A percentile compares a stretch with the other conserved stretches of the same genome.
These are phyloP conservation scores for Kodamaea nitidulidarum DNA, from an alignment of 805 yeast genomes.

Conservation along the genomic window DNA sequence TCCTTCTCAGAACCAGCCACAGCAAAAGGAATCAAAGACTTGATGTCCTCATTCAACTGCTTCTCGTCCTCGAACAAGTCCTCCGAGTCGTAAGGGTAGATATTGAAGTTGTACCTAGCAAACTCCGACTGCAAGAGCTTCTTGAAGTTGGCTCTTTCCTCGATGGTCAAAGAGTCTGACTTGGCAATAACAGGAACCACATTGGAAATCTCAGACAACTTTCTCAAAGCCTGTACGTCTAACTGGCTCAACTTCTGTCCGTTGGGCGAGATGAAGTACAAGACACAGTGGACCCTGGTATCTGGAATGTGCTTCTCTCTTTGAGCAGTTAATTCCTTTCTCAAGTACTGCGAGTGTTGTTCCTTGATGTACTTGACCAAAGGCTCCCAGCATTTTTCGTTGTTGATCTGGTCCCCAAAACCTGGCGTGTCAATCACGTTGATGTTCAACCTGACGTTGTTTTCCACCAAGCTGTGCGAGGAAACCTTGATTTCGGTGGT, in stretches of 20 bases:
- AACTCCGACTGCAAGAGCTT: constrained; percentile 74
- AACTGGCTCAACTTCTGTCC: constrained; percentile 79
- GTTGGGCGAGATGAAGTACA: constrained; percentile 88
- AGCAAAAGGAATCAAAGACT: constrained; percentile 83
- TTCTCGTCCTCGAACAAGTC: constrained; percentile 67
- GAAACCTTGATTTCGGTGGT: constrained; percentile 81
- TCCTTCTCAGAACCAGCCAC: constrained; percentile 86
- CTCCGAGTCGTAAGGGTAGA: constrained; percentile 79
- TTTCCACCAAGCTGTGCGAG: constrained; percentile 71
- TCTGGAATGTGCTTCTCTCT: constrained; percentile 81
- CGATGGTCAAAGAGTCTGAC: constrained; percentile 81
- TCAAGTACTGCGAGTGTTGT: constrained; percentile 85
- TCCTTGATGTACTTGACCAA: constrained; percentile 90
- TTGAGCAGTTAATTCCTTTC: constrained; percentile 92
- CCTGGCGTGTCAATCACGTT: constrained; percentile 97
- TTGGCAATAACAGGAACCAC: constrained; percentile 96
- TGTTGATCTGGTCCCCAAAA: constrained; percentile 94
- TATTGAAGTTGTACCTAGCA: constrained; percentile 61
- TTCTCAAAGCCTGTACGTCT: constrained; percentile 78
- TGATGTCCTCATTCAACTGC: constrained; percentile 70
- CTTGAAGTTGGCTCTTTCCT: constrained; percentile 79
- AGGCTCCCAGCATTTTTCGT: constrained; percentile 96
- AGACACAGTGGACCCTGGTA: constrained; percentile 88
- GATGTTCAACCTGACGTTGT: constrained; percentile 78
- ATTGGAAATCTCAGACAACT: constrained; percentile 83